Evolutionary conservation across 2,329 filamentous ascomycete species (phyloP), one percentile per base, ranked within the genome.

Genomic region (Pezicula rhizophila): DNA sequence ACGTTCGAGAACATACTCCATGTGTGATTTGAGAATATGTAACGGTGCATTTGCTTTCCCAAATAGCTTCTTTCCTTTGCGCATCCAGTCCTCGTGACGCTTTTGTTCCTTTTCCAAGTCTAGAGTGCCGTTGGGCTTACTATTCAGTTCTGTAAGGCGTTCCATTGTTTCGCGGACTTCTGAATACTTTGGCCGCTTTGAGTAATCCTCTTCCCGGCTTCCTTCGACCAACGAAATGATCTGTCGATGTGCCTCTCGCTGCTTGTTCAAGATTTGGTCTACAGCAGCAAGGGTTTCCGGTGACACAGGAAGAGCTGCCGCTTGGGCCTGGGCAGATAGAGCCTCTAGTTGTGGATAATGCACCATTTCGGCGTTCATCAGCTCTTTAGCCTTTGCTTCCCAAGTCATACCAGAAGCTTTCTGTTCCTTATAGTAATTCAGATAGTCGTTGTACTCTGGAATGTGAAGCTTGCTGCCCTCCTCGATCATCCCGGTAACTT

Each of bases 31-130:
- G 25, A 99, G 77, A 55, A 99, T 99, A 66, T 99, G 93, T 11
- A 99, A 74, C 1, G 93, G 93, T 1, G 93, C 93, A 64, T 99
- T 99, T 1, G 93, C 93, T 68, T 99, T 99, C 46, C 93, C 93
- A 63, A 99, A 99, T 0, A 99, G 71, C 66, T 96, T 96, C 71
- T 99, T 99, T 45, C 93, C 93, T 61, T 89, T 89, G 28, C 93
- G 81, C 92, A 99, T 99, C 93, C 93, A 99, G 66, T 99, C 93
- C 65, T 99, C 93, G 57, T 97, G 93, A 7, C 89, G 83, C 64
- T 93, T 95, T 56, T 93, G 87, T 66, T 97, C 90, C 55, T 89
- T 91, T 64, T 99, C 93, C 4, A 99, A 78, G 60, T 99, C 93
- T 31, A 95, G 78, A 0, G 92, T 95, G 2, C 93, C 93, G 37